Percentiles rank a stretch among this genome's conserved stretches.
Conservation (phyloP, 2,329 filamentous ascomycete species). For the Didymella pinodella region DNA sequence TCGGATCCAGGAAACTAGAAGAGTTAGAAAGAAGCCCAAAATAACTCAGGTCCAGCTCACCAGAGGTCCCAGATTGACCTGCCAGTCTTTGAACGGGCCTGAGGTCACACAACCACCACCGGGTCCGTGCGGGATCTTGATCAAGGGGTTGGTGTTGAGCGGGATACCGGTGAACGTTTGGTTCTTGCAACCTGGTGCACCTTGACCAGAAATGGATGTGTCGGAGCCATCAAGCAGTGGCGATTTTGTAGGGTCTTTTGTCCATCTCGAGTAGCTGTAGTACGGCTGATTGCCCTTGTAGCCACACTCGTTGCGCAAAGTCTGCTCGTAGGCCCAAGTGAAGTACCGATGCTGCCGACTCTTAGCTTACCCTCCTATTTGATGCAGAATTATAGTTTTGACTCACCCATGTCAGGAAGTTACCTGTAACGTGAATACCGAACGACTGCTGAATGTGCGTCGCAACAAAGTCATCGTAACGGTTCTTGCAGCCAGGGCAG, state of each 20-base stretch:
- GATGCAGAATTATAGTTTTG: conserved; percentile 23
- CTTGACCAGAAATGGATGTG: conserved; percentile 59
- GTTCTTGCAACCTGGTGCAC: conserved; percentile 41
- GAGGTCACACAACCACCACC: conserved; percentile 64
- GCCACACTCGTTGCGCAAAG: conserved; percentile 54
- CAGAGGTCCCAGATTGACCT: conserved; percentile 43
- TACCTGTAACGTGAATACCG: conserved; percentile 47
- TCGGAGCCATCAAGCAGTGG: conserved; percentile 66
- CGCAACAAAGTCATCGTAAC: conserved; percentile 50
- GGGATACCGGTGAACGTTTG: conserved; percentile 26
- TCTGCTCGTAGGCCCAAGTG: conserved; percentile 48
- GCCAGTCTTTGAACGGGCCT: conserved; percentile 59
- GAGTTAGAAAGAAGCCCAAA: background rate
- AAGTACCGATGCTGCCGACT: conserved; percentile 5
- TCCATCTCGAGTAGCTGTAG: conserved; percentile 64
- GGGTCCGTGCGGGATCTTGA: conserved; percentile 55
- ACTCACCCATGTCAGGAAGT: conserved; percentile 50
- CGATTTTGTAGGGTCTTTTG: conserved; percentile 56
- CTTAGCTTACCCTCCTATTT: background rate
- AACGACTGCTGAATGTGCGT: conserved; percentile 49
- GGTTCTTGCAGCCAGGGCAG: conserved; percentile 45
- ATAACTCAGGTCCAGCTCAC: background rate
- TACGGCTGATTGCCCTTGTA: conserved; percentile 54
- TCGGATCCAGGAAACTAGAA: background rate
- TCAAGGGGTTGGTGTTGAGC: conserved; percentile 35